Base-by-base conservation (phyloP, 139 green algal species). In the Chlamydomonas schloesseri region DNA sequence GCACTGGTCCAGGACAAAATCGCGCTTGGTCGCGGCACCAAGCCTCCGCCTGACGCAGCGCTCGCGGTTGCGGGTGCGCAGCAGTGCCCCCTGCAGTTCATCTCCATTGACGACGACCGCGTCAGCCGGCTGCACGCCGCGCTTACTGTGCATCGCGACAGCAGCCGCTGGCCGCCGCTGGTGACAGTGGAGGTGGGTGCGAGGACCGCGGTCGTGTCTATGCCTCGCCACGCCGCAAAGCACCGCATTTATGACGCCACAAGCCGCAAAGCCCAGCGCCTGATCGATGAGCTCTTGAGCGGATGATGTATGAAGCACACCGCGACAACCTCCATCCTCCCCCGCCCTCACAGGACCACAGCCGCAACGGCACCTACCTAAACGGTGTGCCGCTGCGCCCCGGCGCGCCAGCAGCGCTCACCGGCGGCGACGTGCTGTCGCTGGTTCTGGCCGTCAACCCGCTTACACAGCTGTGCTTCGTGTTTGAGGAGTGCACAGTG, bases 361-460 rank as follows among this genome's bases (percentile, higher is more conserved):
- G 82, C 83, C 92, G 79, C 82, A 96, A 96, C 55, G 94, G 94
- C 37, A 96, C 93, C 20, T 96, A 93, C 57, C 14, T 95, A 4
- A 94, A 96, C 58, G 89, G 89, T 21, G 23, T 57, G 36, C 67
- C 70, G 17, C 34, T 70, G 42, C 57, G 20, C 2, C 47, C 47
- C 17, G 33, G 46, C 0, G 65, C 21, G 36, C 46, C 71, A 47
- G 65, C 78, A 9, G 34, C 42, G 5, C 76, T 96, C 71, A 67
- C 33, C 24, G 78, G 93, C 55, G 93, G 91, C 11, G 91, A 94
- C 87, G 81, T 88, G 28, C 86, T 96, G 55, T 91, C 84, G 13
- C 88, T 96, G 17, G 94, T 96, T 23, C 82, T 92, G 33, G 93
- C 88, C 9, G 93, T 96, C 18, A 91, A 93, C 26, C 94, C 94